These are phyloP conservation scores for Fusarium floridanum DNA, from an alignment of 2,329 filamentous ascomycete species.

Conservation along the genomic window DNA sequence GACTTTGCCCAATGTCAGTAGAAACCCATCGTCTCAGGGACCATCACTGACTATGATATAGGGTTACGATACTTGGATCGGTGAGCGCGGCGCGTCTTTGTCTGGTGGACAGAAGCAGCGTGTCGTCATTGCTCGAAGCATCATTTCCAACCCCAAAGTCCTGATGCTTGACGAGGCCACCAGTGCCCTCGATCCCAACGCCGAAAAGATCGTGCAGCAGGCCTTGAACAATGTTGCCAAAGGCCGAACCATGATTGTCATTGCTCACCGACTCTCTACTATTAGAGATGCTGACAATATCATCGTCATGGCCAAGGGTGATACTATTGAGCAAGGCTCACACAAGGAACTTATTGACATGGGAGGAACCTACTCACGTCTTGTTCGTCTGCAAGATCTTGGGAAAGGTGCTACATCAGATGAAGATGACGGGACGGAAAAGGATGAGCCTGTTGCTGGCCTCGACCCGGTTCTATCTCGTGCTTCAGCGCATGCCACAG, in stretches of 20 bases:
- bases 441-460: constrained; percentile 54
- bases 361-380: constrained; percentile 62
- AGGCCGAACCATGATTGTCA: constrained; percentile 74
- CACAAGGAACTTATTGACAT: constrained; percentile 68
- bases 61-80: constrained; percentile 73
- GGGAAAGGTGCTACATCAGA: constrained; percentile 32
- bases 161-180: constrained; percentile 79
- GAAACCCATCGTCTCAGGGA: constrained; percentile 29
- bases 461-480: constrained; percentile 40
- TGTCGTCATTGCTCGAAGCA: constrained; percentile 75
- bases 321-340: constrained; percentile 71
- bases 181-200: constrained; percentile 64
- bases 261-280: constrained; percentile 72
- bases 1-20: constrained; percentile 55
- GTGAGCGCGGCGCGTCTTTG: constrained; percentile 73
- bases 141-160: constrained; percentile 73
- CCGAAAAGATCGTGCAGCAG: constrained; percentile 66
- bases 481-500: constrained; percentile 40
- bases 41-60: constrained; percentile 16
- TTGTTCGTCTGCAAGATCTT: constrained; percentile 62
- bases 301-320: constrained; percentile 71
- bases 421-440: constrained; percentile 44
- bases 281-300: constrained; percentile 74
- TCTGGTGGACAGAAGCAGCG: constrained; percentile 77
- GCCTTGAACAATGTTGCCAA: constrained; percentile 67